phyloP scores from a whole-genome alignment of 345 rosid genomes.

The Populus nigra region DNA sequence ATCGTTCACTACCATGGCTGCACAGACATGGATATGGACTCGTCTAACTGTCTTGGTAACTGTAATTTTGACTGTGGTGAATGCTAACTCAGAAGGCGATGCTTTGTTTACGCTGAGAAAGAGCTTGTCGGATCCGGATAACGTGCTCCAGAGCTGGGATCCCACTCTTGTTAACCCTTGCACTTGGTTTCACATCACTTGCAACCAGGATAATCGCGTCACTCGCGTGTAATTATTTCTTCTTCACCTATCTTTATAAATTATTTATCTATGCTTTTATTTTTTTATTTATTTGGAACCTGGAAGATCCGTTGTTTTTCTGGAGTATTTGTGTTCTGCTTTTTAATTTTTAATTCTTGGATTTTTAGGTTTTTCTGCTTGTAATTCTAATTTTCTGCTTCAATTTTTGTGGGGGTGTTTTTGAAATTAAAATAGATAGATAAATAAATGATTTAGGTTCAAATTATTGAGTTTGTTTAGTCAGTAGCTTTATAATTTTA shows the following conservation, averaged over 20 bases:
- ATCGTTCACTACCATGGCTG: constrained; percentile 40
- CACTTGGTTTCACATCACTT: constrained; percentile 97
- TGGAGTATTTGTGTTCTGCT: background rate
- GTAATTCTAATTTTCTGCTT: background rate
- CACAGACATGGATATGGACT: constrained; percentile 35
- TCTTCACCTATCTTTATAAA: background rate
- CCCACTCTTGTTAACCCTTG: constrained; percentile 94
- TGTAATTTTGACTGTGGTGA: constrained; percentile 26
- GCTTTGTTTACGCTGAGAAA: constrained; percentile 68
- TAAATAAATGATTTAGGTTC: too few relatives aligned
- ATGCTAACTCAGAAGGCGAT: constrained; percentile 83
- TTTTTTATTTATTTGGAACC: background rate
- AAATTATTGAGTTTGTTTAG: too few relatives aligned
- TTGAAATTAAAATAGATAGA: background rate
- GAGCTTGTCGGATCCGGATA: constrained; percentile 76
- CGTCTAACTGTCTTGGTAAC: constrained; percentile 30
- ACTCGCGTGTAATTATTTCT: constrained; percentile 65
- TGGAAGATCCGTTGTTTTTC: background rate
- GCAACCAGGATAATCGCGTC: constrained; percentile 83
- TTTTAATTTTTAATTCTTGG: background rate
- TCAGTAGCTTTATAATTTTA: too few relatives aligned
- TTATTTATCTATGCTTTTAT: background rate
- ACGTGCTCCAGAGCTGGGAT: constrained; percentile 98
- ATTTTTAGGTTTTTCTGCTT: background rate
- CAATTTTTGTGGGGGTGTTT: background rate